Evolutionary conservation across 495 filamentous ascomycete genomes (phyloP).

Genomic region (Daldinia bambusicola): DNA sequence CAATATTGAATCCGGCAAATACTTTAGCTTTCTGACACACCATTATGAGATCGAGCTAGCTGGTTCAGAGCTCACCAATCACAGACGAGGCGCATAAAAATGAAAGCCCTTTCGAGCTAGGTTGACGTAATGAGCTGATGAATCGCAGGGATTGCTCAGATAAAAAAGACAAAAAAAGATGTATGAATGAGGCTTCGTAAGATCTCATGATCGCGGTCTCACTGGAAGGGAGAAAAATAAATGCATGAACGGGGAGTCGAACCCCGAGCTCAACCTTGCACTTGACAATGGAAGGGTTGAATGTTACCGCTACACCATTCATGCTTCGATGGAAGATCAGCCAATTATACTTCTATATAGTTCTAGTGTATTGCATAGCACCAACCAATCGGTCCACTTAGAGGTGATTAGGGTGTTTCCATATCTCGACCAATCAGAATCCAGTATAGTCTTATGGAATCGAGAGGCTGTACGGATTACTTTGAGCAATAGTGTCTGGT

Average conservation of each 20-base stretch:
- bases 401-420: not conserved
- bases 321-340: not conserved
- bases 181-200: too few species aligned
- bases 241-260: constrained; percentile 21
- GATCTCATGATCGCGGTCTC: too few species aligned
- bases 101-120: too few species aligned
- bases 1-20: too few species aligned
- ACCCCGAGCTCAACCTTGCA: constrained; percentile 17
- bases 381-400: not conserved
- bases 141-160: too few species aligned
- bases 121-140: too few species aligned
- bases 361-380: not conserved
- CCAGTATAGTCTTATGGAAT: too few species aligned
- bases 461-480: not conserved
- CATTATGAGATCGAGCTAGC: too few species aligned
- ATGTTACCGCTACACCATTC: constrained; percentile 24
- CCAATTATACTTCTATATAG: not conserved
- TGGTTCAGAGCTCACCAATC: too few species aligned
- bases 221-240: not conserved
- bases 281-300: constrained; percentile 12
- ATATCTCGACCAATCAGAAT: not conserved
- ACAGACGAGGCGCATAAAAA: too few species aligned
- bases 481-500: not conserved
- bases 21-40: too few species aligned
- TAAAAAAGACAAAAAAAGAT: too few species aligned